Conservation (phyloP, 2,329 filamentous ascomycete species). For the Sphaerulina vaccinii region DNA sequence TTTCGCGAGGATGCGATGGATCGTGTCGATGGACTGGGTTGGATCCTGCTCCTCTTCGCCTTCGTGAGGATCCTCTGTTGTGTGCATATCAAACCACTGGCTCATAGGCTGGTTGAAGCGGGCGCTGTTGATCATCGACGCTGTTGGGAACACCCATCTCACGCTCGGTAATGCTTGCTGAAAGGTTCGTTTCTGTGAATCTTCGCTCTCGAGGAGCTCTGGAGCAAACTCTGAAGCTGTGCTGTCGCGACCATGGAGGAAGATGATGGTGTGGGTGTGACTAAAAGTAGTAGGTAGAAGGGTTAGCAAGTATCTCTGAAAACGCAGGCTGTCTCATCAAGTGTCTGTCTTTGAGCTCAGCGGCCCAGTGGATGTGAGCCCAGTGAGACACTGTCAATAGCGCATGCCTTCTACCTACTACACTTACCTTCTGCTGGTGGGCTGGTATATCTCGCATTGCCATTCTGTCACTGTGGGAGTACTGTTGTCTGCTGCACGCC, state of each 20-base stretch:
- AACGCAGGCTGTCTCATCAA: too few relatives aligned
- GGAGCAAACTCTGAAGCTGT: slow-evolving; percentile 40
- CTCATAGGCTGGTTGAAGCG: slow-evolving; percentile 33
- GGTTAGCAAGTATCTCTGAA: too few relatives aligned
- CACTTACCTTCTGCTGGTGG: neutral
- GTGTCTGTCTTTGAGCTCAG: too few relatives aligned
- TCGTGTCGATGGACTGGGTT: slow-evolving; percentile 6
- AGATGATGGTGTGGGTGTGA: slow-evolving; percentile 50
- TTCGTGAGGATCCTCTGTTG: slow-evolving; percentile 32
- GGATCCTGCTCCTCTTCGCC: slow-evolving; percentile 23
- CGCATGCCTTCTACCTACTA: too few relatives aligned
- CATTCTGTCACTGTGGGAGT: neutral
- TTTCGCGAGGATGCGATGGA: slow-evolving; percentile 16
- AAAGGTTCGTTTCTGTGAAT: slow-evolving; percentile 32
- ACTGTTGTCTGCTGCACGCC: neutral
- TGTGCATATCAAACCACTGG: slow-evolving; percentile 44
- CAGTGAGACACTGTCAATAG: too few relatives aligned
- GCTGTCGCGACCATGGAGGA: slow-evolving; percentile 49
- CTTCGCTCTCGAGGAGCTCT: slow-evolving; percentile 43
- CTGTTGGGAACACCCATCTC: slow-evolving; percentile 41
- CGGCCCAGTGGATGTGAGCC: too few relatives aligned
- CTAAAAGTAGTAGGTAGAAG: neutral
- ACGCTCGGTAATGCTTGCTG: slow-evolving; percentile 36
- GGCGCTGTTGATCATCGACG: slow-evolving; percentile 20
- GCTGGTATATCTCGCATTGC: slow-evolving; percentile 6